Conservation (phyloP, 306 rosid species). For the Trifolium fragiferum region DNA sequence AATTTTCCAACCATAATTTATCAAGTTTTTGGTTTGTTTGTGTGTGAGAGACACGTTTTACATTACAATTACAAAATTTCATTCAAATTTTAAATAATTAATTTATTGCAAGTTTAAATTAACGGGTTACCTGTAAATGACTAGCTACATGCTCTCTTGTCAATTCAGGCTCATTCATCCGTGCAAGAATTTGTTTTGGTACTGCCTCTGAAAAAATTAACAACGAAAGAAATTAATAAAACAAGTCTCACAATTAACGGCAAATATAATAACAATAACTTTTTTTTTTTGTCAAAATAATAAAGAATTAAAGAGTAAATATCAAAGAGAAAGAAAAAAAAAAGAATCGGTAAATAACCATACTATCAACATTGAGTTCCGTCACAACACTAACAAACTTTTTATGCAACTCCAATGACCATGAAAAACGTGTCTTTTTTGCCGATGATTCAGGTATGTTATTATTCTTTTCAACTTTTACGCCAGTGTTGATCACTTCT, state of each 20-base stretch:
- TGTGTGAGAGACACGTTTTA: too few relatives aligned
- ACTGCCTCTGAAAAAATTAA: constrained; percentile 58
- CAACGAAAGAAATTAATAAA: background rate
- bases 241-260: background rate
- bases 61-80: too few relatives aligned
- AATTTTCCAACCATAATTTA: too few relatives aligned
- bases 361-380: constrained; percentile 76
- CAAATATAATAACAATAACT: too few relatives aligned
- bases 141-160: constrained; percentile 78
- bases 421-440: constrained; percentile 67
- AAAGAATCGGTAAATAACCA: constrained; percentile 31
- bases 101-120: background rate
- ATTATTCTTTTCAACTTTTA: constrained; percentile 50
- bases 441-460: constrained; percentile 43
- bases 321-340: constrained; percentile 6
- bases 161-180: constrained; percentile 67
- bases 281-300: background rate
- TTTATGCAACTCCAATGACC: constrained; percentile 65
- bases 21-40: too few relatives aligned
- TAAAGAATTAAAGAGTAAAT: background rate
- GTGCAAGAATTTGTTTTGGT: constrained; percentile 70
- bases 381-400: constrained; percentile 58
- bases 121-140: constrained; percentile 63
- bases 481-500: constrained; percentile 43
- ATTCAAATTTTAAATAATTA: background rate